A percentile compares a stretch with the other conserved stretches of the same genome.
Conservation (phyloP, 352 stramenopile species). For the Phytophthora ohioensis region DNA sequence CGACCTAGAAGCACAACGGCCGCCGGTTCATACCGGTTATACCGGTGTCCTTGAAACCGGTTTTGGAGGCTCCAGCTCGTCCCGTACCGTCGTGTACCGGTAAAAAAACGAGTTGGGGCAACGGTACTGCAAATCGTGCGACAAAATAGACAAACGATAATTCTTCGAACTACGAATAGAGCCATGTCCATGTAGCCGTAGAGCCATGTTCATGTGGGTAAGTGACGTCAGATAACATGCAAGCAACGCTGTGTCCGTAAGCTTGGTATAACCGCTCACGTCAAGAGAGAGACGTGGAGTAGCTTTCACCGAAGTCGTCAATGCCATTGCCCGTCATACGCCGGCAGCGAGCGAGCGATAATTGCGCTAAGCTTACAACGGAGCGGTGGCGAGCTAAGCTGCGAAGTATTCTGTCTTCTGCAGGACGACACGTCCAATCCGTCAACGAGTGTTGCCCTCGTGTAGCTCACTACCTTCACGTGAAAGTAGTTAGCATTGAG, state of each 20-base stretch:
- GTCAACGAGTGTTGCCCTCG: slow-evolving; percentile 35
- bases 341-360: slow-evolving; percentile 60
- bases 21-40: too few relatives aligned
- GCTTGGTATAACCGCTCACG: slow-evolving; percentile 60
- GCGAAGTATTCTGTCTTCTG: slow-evolving; percentile 57
- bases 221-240: slow-evolving; percentile 4
- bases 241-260: slow-evolving; percentile 69
- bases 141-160: too few relatives aligned
- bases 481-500: slow-evolving; percentile 37
- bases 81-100: too few relatives aligned
- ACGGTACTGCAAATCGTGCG: too few relatives aligned
- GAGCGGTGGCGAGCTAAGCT: slow-evolving; percentile 48
- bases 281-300: slow-evolving; percentile 57
- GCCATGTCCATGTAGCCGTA: too few relatives aligned
- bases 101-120: too few relatives aligned
- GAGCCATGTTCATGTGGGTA: too few relatives aligned
- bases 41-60: too few relatives aligned
- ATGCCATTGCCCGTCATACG: slow-evolving; percentile 77
- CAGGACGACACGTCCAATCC: slow-evolving; percentile 66
- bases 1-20: too few relatives aligned
- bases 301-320: slow-evolving; percentile 60
- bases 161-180: too few relatives aligned
- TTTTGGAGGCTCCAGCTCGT: too few relatives aligned
- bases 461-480: slow-evolving; percentile 30
- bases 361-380: slow-evolving; percentile 23